These are phyloP conservation scores for Ceratocystis destructans DNA, from an alignment of 2,329 filamentous ascomycete species.

Conservation along the genomic window DNA sequence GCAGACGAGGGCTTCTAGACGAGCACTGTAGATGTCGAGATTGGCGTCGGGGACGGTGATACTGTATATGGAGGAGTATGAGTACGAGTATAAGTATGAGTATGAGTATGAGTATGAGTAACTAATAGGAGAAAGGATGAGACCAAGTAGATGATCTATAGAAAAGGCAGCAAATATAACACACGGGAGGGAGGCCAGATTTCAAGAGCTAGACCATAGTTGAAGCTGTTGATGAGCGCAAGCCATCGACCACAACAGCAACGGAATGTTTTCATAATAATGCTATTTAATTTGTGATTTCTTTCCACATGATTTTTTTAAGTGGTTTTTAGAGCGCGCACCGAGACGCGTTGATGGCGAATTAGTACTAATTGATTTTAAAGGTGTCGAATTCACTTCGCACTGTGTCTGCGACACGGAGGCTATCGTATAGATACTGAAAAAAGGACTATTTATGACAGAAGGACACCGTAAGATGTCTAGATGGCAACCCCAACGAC, in stretches of 20 bases:
- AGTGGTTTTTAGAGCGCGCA: not conserved
- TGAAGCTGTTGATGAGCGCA: not conserved
- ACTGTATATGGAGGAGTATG: no score
- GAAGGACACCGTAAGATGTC: not conserved
- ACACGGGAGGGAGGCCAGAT: not conserved
- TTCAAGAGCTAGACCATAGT: not conserved
- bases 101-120: no score
- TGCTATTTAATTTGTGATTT: not conserved
- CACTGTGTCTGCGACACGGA: not conserved
- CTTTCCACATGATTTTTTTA: conserved; percentile 3
- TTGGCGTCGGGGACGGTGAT: not conserved
- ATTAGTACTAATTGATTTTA: not conserved
- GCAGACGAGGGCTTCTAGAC: not conserved
- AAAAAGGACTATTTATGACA: not conserved
- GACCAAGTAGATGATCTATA: not conserved
- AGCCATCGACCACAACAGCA: not conserved
- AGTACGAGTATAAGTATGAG: no score
- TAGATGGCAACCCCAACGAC: not conserved
- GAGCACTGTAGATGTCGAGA: not conserved
- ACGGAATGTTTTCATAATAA: not conserved
- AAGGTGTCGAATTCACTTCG: not conserved
- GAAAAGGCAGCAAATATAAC: not conserved
- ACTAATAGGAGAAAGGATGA: not conserved
- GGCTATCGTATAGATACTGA: not conserved
- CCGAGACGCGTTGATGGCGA: not conserved